Conservation (phyloP, 2,329 filamentous ascomycete species). For the Epichloe sylvatica region DNA sequence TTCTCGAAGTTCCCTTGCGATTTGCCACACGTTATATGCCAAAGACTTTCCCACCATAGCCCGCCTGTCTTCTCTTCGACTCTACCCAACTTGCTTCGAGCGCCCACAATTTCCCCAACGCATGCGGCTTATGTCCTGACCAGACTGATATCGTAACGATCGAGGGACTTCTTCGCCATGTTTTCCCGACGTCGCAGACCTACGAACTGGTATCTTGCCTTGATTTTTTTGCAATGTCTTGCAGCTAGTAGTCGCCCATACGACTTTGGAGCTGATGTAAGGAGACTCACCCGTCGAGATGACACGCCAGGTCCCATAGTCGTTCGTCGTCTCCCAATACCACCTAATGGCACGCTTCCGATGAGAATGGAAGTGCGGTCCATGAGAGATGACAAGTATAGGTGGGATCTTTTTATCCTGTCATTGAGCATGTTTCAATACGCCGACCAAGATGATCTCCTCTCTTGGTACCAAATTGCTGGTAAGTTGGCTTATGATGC, state of each 20-base stretch:
- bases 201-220: neutral
- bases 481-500: constrained; percentile 33
- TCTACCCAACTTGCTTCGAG: neutral
- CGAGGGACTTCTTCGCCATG: constrained; percentile 2
- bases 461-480: constrained; percentile 68
- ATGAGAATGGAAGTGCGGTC: constrained; percentile 53
- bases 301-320: constrained; percentile 24
- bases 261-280: constrained; percentile 36
- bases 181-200: neutral
- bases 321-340: constrained; percentile 27
- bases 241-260: constrained; percentile 22
- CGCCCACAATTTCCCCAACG: neutral
- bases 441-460: constrained; percentile 43
- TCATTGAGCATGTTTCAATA: constrained; percentile 60
- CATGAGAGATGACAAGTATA: constrained; percentile 47
- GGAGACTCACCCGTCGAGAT: constrained; percentile 27
- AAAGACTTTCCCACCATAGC: neutral
- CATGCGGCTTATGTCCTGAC: neutral
- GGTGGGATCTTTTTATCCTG: constrained; percentile 65
- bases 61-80: no score
- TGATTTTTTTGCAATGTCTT: constrained; percentile 3
- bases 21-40: neutral
- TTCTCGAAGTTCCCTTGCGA: neutral
- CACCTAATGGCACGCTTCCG: constrained; percentile 26
- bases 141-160: neutral